Evolutionary conservation across 768 basidiomycete genomes (phyloP).

Genomic region (Lyophyllum atratum): DNA sequence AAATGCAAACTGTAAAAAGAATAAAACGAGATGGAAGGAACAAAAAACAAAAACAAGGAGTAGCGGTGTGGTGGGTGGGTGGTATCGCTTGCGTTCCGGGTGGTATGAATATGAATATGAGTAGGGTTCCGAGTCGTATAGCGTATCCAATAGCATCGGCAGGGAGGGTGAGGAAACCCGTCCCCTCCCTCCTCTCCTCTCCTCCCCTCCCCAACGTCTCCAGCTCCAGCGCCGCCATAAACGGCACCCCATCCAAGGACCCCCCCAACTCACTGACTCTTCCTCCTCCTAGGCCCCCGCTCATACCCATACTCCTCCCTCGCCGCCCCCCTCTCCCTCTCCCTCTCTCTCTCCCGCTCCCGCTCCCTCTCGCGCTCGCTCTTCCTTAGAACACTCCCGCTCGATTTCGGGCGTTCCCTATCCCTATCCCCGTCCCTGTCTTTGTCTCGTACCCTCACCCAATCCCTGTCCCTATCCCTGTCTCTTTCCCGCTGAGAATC

Average conservation of each 20-base stretch:
- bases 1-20: too few relatives aligned
- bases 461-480: background rate
- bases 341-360: background rate
- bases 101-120: too few relatives aligned
- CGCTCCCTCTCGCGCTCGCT: background rate
- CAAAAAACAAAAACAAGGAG: too few relatives aligned
- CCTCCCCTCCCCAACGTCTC: background rate
- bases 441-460: background rate
- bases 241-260: too few relatives aligned
- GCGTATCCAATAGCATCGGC: too few relatives aligned
- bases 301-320: background rate
- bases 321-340: background rate
- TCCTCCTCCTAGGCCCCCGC: background rate
- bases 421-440: background rate
- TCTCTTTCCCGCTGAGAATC: too few relatives aligned
- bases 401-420: background rate
- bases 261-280: background rate
- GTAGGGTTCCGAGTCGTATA: too few relatives aligned
- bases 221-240: too few relatives aligned
- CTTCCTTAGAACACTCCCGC: background rate
- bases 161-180: background rate
- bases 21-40: too few relatives aligned
- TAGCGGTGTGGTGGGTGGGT: too few relatives aligned
- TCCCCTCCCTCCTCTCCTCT: background rate
- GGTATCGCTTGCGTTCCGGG: too few relatives aligned